Evolutionary conservation across 2,329 filamentous ascomycete genomes (phyloP).

Genomic region (Pseudocercospora ulei): DNA sequence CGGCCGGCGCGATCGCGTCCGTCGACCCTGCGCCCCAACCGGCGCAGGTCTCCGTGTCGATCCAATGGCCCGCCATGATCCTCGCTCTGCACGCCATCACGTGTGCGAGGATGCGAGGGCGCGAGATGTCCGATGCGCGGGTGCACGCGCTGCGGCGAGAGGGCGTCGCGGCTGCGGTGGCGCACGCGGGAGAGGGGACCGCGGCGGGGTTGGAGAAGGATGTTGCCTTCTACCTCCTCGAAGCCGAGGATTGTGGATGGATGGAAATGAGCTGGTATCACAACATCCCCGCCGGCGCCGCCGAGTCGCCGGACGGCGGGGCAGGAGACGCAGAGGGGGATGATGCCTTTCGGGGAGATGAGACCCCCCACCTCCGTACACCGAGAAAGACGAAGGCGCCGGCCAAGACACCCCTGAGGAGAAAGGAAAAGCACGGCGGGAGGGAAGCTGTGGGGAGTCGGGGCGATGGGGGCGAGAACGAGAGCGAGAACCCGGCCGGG

Average conservation of each 20-base stretch:
- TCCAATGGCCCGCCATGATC: conserved; percentile 21
- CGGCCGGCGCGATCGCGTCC: conserved; percentile 3
- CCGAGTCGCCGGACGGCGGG: conserved; percentile 43
- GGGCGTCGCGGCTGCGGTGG: conserved; percentile 12
- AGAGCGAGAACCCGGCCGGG: conserved; percentile 27
- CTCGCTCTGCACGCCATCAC: conserved; percentile 16
- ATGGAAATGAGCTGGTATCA: conserved; percentile 25
- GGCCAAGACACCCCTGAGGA: conserved; percentile 32
- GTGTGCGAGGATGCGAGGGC: conserved; percentile 15
- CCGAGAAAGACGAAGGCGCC: conserved; percentile 17
- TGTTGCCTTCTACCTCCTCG: conserved; percentile 21
- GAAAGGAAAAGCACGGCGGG: conserved; percentile 31
- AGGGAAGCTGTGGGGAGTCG: conserved; percentile 16
- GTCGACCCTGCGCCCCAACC: neutral
- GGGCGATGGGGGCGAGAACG: conserved; percentile 18
- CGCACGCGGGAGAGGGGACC: conserved; percentile 3
- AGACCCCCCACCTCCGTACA: conserved; percentile 13
- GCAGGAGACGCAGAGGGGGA: conserved; percentile 23
- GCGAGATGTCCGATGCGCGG: conserved; percentile 8
- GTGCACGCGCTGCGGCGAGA: conserved; percentile 8
- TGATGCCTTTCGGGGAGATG: conserved; percentile 11
- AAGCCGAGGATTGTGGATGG: conserved; percentile 24
- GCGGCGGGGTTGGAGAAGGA: conserved; percentile 9
- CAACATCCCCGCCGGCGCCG: conserved; percentile 26
- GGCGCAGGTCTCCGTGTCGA: neutral